phyloP scores from a whole-genome alignment of 108 stramenopile species.

The Nitzschia palea region DNA sequence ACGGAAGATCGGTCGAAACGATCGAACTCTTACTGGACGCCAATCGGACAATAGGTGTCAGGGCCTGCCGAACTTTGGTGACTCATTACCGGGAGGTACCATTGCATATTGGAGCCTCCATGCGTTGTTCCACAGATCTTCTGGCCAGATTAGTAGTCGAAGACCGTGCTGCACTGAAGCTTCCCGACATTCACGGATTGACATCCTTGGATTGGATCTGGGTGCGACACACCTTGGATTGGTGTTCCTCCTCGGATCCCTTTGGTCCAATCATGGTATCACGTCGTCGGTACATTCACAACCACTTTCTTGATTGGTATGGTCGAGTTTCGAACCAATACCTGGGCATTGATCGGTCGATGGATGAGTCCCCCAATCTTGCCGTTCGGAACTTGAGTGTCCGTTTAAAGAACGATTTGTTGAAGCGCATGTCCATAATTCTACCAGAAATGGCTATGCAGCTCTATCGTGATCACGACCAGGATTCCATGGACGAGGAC shows the following conservation, averaged over 20 bases:
- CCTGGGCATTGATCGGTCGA: constrained; percentile 7
- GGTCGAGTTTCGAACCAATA: constrained; percentile 16
- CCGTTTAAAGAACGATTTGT: constrained; percentile 1
- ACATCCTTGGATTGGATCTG: constrained; percentile 34
- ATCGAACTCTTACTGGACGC: constrained; percentile 22
- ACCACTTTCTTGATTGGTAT: constrained; percentile 22
- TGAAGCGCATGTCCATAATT: constrained; percentile 5
- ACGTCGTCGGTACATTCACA: constrained; percentile 12
- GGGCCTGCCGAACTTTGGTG: constrained; percentile 6
- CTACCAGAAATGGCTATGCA: constrained; percentile 10
- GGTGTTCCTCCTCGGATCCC: constrained; percentile 10
- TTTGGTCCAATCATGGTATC: constrained; percentile 18
- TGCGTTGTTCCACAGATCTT: constrained; percentile 6
- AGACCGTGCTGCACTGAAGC: neutral
- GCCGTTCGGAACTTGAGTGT: neutral
- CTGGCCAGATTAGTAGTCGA: constrained; percentile 7
- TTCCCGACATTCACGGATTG: constrained; percentile 13
- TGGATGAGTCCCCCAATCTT: constrained; percentile 6
- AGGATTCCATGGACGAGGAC: constrained; percentile 10
- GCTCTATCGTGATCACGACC: neutral
- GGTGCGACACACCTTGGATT: constrained; percentile 35
- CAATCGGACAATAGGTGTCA: constrained; percentile 1
- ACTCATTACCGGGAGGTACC: constrained; percentile 29
- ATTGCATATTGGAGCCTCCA: constrained; percentile 21
- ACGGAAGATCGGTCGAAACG: constrained; percentile 20